phyloP scores from a whole-genome alignment of 345 rosid species.

The Hibiscus mutabilis region DNA sequence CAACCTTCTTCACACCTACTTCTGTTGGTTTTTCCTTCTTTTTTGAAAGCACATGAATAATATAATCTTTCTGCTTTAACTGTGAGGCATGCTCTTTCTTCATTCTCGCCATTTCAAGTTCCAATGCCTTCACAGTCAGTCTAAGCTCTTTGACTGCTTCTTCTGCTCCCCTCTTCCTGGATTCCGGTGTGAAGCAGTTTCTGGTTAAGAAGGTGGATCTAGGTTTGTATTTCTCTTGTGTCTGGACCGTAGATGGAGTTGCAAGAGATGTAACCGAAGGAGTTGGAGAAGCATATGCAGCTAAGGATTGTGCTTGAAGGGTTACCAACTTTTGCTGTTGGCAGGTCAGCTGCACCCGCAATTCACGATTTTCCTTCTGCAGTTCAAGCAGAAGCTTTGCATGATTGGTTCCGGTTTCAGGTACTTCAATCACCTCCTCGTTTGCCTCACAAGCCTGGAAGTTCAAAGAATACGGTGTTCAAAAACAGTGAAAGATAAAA shows the following conservation, averaged over 20 bases:
- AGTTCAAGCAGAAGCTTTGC: constrained; percentile 70
- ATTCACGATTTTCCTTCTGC: constrained; percentile 79
- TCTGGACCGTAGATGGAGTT: constrained; percentile 64
- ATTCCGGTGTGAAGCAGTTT: constrained; percentile 74
- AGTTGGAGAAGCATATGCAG: constrained; percentile 58
- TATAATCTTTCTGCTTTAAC: constrained; percentile 70
- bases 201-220: constrained; percentile 64
- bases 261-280: constrained; percentile 63
- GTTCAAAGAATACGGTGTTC: neutral
- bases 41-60: constrained; percentile 42
- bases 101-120: constrained; percentile 67
- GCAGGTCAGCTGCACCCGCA: constrained; percentile 62
- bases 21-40: constrained; percentile 41
- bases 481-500: neutral
- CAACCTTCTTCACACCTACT: constrained; percentile 39
- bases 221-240: constrained; percentile 45
- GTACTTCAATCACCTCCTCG: constrained; percentile 41
- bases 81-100: constrained; percentile 67
- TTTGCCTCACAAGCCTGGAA: constrained; percentile 45
- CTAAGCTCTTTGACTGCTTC: constrained; percentile 54
- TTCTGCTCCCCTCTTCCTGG: constrained; percentile 43
- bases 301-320: constrained; percentile 65
- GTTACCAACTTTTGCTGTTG: constrained; percentile 68
- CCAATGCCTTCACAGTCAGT: constrained; percentile 53
- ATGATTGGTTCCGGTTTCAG: constrained; percentile 49